Evolutionary conservation across 2,329 filamentous ascomycete genomes (phyloP).

Genomic region (Lanzia echinophila): DNA sequence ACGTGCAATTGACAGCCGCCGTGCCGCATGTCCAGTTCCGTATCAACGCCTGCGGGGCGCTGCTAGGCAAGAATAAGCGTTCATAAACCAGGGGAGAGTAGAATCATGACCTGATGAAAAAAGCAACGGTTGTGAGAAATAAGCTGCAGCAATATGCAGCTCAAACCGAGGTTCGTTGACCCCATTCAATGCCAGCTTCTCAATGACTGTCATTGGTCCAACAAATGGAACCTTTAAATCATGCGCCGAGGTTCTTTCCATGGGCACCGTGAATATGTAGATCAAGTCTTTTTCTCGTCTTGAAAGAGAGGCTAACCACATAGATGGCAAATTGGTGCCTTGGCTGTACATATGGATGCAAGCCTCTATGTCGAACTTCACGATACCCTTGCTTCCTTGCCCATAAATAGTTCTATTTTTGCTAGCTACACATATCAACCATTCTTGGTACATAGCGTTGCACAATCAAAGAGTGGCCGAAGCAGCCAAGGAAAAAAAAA

Average conservation of each 20-base stretch:
- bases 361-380: neutral
- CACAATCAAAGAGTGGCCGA: neutral
- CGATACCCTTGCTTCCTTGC: neutral
- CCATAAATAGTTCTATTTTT: neutral
- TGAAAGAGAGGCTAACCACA: neutral
- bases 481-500: no score
- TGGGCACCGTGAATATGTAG: no score
- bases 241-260: neutral
- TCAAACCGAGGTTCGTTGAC: neutral
- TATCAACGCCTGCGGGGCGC: neutral
- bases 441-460: neutral
- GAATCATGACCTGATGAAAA: neutral
- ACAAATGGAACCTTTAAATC: neutral
- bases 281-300: neutral
- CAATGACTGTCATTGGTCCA: neutral
- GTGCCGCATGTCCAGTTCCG: neutral
- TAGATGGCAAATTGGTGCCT: neutral
- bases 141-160: neutral
- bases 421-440: neutral
- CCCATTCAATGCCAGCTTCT: neutral
- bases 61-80: neutral
- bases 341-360: neutral
- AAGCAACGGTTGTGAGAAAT: neutral
- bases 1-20: neutral
- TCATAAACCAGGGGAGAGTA: neutral